Evolutionary conservation across 495 filamentous ascomycete species (phyloP).

Genomic region (Neurospora hispaniola): DNA sequence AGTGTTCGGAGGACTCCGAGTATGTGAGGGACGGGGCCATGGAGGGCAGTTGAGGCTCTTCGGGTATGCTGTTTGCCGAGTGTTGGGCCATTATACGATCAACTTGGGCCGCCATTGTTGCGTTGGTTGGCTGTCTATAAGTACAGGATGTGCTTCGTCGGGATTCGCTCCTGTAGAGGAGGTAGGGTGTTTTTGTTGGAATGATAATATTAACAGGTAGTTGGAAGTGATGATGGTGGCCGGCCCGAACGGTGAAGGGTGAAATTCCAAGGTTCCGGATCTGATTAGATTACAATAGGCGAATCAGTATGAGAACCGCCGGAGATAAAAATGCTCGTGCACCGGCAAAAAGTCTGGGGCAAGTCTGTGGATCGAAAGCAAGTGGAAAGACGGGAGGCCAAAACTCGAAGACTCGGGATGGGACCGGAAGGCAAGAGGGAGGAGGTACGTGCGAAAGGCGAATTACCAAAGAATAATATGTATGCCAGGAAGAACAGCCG

Average conservation of each 20-base stretch:
- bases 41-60: slow-evolving; percentile 28
- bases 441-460: neutral
- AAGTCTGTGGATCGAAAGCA: neutral
- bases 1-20: slow-evolving; percentile 37
- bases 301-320: neutral
- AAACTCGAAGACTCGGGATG: neutral
- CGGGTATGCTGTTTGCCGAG: slow-evolving; percentile 23
- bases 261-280: neutral
- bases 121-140: neutral
- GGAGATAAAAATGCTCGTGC: neutral
- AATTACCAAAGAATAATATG: neutral
- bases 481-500: neutral
- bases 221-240: neutral
- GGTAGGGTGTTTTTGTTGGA: neutral
- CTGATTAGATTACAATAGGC: neutral
- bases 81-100: slow-evolving; percentile 21
- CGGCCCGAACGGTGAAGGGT: neutral
- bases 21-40: slow-evolving; percentile 41
- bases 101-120: slow-evolving; percentile 20
- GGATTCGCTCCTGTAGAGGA: neutral
- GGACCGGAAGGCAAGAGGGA: neutral
- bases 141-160: neutral
- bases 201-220: neutral
- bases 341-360: neutral
- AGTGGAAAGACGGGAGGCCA: neutral